Conservation (phyloP, 441 rosid species). For the Macaranga tanarius region DNA sequence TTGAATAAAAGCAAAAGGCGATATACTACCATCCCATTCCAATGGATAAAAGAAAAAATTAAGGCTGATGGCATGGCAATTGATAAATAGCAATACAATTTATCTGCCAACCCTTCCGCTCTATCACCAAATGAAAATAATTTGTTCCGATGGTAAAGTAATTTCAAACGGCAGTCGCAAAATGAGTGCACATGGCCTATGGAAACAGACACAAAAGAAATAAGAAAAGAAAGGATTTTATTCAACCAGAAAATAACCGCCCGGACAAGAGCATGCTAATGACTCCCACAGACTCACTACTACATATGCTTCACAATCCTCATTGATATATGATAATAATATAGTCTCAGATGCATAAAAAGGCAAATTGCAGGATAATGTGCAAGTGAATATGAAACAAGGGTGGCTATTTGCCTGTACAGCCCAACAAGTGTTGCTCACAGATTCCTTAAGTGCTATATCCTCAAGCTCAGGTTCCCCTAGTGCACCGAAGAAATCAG, state of each 20-base stretch:
- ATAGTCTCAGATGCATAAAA: background rate
- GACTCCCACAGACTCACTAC: background rate
- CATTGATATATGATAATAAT: background rate
- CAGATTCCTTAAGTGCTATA: background rate
- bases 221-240: background rate
- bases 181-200: background rate
- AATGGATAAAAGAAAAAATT: no score
- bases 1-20: no score
- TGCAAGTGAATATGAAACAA: background rate
- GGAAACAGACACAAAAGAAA: background rate
- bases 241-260: background rate
- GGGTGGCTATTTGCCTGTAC: conserved; percentile 4
- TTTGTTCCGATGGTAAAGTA: background rate
- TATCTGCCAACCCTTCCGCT: background rate
- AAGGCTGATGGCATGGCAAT: background rate
- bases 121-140: background rate
- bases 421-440: conserved; percentile 2
- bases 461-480: background rate
- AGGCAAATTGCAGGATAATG: conserved; percentile 3
- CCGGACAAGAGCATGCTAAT: background rate
- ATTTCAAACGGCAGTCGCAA: background rate
- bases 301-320: background rate
- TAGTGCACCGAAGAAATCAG: conserved; percentile 31
- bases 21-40: no score
- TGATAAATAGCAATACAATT: background rate